Conservation (phyloP, 1,284 basidiomycete genomes). For the Leccinum pachyderme region DNA sequence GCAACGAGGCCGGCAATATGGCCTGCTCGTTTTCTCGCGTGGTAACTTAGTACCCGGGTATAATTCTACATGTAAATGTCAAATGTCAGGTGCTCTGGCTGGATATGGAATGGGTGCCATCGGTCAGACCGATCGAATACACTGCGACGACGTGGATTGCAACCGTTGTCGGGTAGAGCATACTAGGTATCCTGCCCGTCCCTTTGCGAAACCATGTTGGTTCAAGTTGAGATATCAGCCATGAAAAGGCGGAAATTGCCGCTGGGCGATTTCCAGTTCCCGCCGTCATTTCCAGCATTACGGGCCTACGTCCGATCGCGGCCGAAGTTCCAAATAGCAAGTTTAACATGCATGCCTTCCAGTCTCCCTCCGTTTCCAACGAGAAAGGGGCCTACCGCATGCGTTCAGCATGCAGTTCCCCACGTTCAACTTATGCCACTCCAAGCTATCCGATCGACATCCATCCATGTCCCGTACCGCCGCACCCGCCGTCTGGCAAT, state of each 20-base stretch:
- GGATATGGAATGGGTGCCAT: background rate
- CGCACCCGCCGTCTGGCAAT: slow-evolving; percentile 33
- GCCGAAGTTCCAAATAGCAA: too few species aligned
- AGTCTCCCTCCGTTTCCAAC: slow-evolving; percentile 61
- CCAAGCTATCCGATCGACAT: slow-evolving; percentile 4
- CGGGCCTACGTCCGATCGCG: too few species aligned
- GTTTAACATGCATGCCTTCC: slow-evolving; percentile 25
- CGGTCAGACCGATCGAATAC: background rate
- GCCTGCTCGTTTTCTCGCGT: background rate
- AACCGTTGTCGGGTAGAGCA: too few species aligned
- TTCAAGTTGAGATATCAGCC: too few species aligned
- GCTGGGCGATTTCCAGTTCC: too few species aligned
- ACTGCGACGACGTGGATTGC: background rate
- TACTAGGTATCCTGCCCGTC: too few species aligned
- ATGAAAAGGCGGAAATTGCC: too few species aligned
- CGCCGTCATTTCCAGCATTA: too few species aligned
- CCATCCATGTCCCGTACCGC: slow-evolving; percentile 22
- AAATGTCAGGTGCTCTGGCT: background rate
- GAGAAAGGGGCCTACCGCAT: slow-evolving; percentile 65
- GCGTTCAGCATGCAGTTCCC: slow-evolving; percentile 41
- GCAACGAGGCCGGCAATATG: background rate
- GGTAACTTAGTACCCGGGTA: background rate
- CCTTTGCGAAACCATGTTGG: too few species aligned
- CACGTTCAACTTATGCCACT: slow-evolving; percentile 11
- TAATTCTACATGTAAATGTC: background rate